Conservation (phyloP, 2,329 filamentous ascomycete genomes). For the Stagonosporopsis cucurbitacearum region DNA sequence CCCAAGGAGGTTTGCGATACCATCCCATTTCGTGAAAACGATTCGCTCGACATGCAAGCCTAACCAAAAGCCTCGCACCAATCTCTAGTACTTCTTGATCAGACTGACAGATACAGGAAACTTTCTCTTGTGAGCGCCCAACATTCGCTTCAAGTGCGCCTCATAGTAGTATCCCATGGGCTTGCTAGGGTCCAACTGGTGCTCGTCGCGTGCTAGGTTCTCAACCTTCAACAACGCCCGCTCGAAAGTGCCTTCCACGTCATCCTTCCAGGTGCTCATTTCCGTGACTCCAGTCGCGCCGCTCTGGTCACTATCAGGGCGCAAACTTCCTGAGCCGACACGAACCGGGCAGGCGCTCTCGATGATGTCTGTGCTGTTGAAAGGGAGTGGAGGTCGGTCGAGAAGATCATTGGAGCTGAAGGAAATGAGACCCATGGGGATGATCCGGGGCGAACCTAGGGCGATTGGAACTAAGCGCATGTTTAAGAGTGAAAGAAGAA, state of each 20-base stretch:
- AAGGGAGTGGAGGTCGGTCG: constrained; percentile 28
- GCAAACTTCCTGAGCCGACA: constrained; percentile 15
- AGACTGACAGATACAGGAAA: constrained; percentile 26
- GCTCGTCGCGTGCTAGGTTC: constrained; percentile 44
- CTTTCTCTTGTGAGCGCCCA: constrained; percentile 23
- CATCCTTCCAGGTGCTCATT: constrained; percentile 44
- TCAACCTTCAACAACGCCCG: constrained; percentile 34
- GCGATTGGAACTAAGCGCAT: constrained; percentile 32
- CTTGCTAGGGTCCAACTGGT: constrained; percentile 22
- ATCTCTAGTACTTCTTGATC: background rate
- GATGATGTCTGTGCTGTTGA: constrained; percentile 25
- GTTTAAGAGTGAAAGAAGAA: background rate
- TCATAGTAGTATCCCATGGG: constrained; percentile 37
- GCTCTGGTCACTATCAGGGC: constrained; percentile 21
- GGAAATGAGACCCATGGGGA: constrained; percentile 38
- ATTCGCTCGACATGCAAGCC: background rate
- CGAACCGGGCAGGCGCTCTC: constrained; percentile 14
- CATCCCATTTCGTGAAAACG: background rate
- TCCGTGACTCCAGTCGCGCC: constrained; percentile 39
- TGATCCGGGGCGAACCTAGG: constrained; percentile 36
- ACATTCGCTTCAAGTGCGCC: constrained; percentile 30
- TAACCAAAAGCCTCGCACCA: background rate
- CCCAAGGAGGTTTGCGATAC: background rate
- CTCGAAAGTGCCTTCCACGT: constrained; percentile 37
- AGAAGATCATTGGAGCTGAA: constrained; percentile 31